A percentile compares a stretch with the other conserved stretches of the same genome.
Conservation (phyloP, 148 eudicot genomes). For the Amaranthus cruentus region DNA sequence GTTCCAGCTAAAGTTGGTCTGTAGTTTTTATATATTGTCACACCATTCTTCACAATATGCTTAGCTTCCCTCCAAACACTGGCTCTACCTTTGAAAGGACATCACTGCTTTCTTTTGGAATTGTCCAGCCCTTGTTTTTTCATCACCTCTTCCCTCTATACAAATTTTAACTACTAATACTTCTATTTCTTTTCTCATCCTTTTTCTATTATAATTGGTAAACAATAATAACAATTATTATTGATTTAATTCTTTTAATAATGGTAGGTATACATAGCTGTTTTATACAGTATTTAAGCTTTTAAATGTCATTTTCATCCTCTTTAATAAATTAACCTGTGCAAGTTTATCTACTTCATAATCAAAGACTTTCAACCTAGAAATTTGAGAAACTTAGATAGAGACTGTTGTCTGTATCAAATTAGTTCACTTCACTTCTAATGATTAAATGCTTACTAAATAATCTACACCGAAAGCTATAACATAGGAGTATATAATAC, state of each 20-base stretch:
- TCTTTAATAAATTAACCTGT: neutral
- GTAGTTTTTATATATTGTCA: conserved; percentile 16
- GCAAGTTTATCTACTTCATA: neutral
- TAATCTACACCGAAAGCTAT: too few relatives aligned
- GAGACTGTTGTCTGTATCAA: neutral
- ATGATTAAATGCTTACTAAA: neutral
- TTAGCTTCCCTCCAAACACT: conserved; percentile 24
- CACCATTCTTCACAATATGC: conserved; percentile 21
- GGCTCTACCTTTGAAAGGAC: conserved; percentile 25
- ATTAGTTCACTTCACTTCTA: conserved; percentile 5
- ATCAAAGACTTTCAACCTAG: conserved; percentile 4
- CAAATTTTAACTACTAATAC: neutral
- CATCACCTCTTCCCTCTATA: neutral
- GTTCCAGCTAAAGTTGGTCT: conserved; percentile 23
- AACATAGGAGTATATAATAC: too few relatives aligned
- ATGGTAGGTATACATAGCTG: conserved; percentile 12
- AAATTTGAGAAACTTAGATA: conserved; percentile 12
- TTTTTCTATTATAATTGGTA: neutral
- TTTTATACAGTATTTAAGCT: conserved; percentile 4
- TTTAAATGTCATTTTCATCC: conserved; percentile 14
- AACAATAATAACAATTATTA: neutral
- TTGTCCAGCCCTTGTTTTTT: conserved; percentile 7
- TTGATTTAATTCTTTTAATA: neutral
- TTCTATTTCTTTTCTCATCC: neutral
- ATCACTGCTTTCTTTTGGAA: conserved; percentile 17